Evolutionary conservation across 495 filamentous ascomycete genomes (phyloP), one percentile per base, ranked within the genome.

Genomic region (Glarea lozoyensis): DNA sequence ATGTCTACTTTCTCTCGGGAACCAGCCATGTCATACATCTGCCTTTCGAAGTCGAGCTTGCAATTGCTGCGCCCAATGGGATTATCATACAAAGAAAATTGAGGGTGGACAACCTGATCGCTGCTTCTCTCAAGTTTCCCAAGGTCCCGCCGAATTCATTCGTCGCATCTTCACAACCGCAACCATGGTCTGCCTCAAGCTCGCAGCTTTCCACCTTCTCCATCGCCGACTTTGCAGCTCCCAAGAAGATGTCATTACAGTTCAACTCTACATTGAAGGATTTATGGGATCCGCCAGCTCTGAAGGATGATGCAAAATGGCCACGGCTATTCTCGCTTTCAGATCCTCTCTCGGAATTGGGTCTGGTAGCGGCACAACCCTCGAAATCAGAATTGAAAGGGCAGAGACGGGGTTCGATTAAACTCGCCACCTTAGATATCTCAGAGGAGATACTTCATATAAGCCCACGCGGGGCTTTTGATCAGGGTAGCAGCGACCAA

Each of bases 31-130:
- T 93, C 43, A 76, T 97, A 43, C 84, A 93, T 59, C 73, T 99
- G 45, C 88, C 92, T 11, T 97, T 99, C 53, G 88, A 95, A 60
- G 82, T 96, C 25, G 86, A 95, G 54, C 78, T 74, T 37, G 87
- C 86, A 9, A 85, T 89, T 62, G 79, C 89, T 11, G 82, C 87
- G 15, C 81, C 86, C 4, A 67, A 75, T 15, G 92, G 92, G 9
- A 65, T 95, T 22, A 69, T 99, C 15, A 76, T 99, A 43, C 89
- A 96, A 55, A 66, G 88, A 29, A 94, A 83, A 48, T 60, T 60
- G 31, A 61, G 59, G 35, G 55, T 57, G 25, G 64, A 70, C 24
- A 61, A 52, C 23, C 40, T 58, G 3, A 53, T 59, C 1, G 44
- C 72, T 5, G 54, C 67, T 1, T 64, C 70, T 15, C 53, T 77